These are phyloP conservation scores for Loxodes magnus DNA, from an alignment of 73 alveolate genomes.

Conservation along the genomic window DNA sequence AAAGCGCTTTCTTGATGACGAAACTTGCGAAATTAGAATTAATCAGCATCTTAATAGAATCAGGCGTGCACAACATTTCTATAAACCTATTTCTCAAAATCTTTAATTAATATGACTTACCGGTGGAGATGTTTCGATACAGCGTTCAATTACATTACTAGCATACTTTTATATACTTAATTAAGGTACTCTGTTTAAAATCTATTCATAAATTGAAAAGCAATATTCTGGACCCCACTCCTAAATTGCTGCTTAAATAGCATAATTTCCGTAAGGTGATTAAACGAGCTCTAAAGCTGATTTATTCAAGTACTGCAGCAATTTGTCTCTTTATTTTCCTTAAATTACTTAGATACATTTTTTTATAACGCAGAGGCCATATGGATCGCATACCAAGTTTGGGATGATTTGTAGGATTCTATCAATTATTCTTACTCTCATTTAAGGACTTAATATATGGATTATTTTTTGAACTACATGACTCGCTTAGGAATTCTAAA, in stretches of 20 bases:
- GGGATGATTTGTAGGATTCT: constrained; percentile 48
- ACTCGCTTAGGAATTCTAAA: constrained; percentile 64
- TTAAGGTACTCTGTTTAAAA: constrained; percentile 25
- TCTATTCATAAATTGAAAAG: constrained; percentile 12
- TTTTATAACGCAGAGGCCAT: constrained; percentile 75
- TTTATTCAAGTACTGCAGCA: constrained; percentile 21
- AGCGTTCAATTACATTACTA: constrained; percentile 47
- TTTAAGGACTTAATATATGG: constrained; percentile 52
- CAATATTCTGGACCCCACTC: constrained; percentile 35
- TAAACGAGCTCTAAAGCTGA: constrained; percentile 50
- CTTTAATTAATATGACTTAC: too few relatives aligned
- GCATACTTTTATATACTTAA: constrained; percentile 45
- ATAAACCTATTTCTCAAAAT: too few relatives aligned
- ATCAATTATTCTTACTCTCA: constrained; percentile 55
- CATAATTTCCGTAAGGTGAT: constrained; percentile 83
- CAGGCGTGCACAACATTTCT: too few relatives aligned
- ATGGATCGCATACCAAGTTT: constrained; percentile 61
- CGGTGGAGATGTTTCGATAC: too few relatives aligned
- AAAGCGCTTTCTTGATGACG: too few relatives aligned
- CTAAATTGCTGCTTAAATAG: constrained; percentile 65
- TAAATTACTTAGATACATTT: constrained; percentile 37
- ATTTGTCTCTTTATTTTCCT: constrained; percentile 44
- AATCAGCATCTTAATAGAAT: too few relatives aligned
- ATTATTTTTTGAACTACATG: constrained; percentile 78
- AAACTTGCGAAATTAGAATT: too few relatives aligned